Evolutionary conservation across 768 basidiomycete genomes (phyloP).

Genomic region (Termitomyces sp.): DNA sequence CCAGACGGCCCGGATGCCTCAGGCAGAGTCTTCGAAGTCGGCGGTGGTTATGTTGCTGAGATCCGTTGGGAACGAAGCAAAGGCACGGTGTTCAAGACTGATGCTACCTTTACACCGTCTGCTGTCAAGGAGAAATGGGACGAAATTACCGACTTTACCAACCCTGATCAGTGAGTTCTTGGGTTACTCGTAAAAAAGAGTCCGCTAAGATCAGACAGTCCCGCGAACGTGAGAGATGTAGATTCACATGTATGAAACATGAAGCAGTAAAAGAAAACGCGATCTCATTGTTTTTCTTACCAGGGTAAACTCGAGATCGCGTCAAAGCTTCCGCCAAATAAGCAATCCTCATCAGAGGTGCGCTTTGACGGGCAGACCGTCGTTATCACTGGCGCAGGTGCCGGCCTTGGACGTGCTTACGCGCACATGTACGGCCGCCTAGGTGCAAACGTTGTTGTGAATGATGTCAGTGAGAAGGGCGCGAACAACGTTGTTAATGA

Average conservation of each 20-base stretch:
- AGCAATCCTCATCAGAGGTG: conserved; percentile 63
- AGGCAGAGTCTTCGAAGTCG: conserved; percentile 87
- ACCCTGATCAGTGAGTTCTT: conserved; percentile 58
- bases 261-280: not conserved
- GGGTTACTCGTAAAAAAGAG: not conserved
- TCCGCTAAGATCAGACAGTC: conserved; percentile 38
- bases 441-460: conserved; percentile 96
- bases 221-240: conserved; percentile 56
- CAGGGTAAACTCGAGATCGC: conserved; percentile 60
- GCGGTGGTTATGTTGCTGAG: conserved; percentile 89
- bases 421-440: conserved; percentile 87
- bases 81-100: conserved; percentile 86
- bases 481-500: conserved; percentile 86
- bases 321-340: conserved; percentile 59
- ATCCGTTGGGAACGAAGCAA: conserved; percentile 90
- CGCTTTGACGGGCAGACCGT: conserved; percentile 88
- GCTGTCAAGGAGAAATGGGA: conserved; percentile 87
- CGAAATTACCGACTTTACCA: conserved; percentile 75
- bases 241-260: conserved; percentile 43
- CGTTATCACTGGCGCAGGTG: conserved; percentile 92
- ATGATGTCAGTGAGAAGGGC: conserved; percentile 86
- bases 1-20: conserved; percentile 76
- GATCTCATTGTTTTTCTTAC: not conserved
- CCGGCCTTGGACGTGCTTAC: conserved; percentile 89
- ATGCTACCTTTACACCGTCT: conserved; percentile 87